Conservation (phyloP, 306 rosid species). For the Rosa persica region DNA sequence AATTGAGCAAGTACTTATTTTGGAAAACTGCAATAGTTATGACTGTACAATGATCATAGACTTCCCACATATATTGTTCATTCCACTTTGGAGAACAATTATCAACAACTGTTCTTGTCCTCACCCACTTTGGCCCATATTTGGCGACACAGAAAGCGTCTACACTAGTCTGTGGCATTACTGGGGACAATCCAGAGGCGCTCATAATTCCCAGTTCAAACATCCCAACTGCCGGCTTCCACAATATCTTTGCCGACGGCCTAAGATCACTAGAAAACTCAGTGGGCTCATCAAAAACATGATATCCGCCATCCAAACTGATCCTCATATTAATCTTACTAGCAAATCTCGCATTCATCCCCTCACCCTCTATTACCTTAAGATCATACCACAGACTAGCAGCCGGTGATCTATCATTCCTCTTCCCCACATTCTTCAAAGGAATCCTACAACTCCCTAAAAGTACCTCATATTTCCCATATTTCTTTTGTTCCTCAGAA, state of each 20-base stretch:
- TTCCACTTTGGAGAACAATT: constrained; percentile 20
- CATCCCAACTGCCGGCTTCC: not conserved
- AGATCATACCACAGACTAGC: not conserved
- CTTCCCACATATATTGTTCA: constrained; percentile 20
- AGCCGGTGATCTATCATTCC: not conserved
- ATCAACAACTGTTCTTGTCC: constrained; percentile 8
- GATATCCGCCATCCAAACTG: constrained; percentile 18
- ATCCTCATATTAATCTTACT: constrained; percentile 17
- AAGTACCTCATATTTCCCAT: accelerated
- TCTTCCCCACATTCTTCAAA: not conserved
- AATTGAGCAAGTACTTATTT: not conserved
- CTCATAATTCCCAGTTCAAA: constrained; percentile 6
- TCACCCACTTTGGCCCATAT: constrained; percentile 21
- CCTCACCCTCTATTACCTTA: not conserved
- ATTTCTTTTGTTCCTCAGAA: not conserved
- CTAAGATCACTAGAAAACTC: constrained; percentile 5
- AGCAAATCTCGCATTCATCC: not conserved
- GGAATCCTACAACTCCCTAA: not conserved
- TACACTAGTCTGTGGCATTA: not conserved
- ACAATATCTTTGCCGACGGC: constrained; percentile 8
- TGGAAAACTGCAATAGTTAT: constrained; percentile 17
- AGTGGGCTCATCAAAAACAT: constrained; percentile 9
- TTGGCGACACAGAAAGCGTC: constrained; percentile 39
- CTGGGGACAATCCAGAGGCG: not conserved
- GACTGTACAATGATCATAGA: constrained; percentile 18